Percentiles rank a stretch among this genome's conserved stretches.
These are phyloP conservation scores for Saccharata proteae DNA, from an alignment of 2,329 filamentous ascomycete genomes.

Conservation along the genomic window DNA sequence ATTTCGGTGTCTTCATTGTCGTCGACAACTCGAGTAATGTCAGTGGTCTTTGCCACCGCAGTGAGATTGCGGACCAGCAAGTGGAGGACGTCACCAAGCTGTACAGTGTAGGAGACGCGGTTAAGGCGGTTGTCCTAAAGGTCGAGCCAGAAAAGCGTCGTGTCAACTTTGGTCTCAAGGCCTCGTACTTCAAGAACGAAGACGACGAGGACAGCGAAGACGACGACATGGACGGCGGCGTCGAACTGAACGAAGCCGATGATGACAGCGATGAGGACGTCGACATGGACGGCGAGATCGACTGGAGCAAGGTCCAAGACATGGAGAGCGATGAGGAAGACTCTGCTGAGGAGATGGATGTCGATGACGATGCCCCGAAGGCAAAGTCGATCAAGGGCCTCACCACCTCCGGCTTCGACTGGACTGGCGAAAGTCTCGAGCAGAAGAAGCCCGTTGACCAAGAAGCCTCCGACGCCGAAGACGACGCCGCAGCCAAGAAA, in stretches of 20 bases:
- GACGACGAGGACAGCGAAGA: constrained; percentile 41
- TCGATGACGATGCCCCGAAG: constrained; percentile 20
- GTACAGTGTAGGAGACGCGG: constrained; percentile 80
- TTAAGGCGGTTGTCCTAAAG: constrained; percentile 80
- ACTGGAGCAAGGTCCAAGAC: constrained; percentile 33
- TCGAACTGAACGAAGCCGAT: constrained; percentile 38
- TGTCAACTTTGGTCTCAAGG: constrained; percentile 84
- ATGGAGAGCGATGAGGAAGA: constrained; percentile 20
- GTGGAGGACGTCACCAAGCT: constrained; percentile 79
- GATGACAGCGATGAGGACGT: constrained; percentile 26
- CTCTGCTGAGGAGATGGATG: constrained; percentile 33
- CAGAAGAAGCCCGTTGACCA: constrained; percentile 46
- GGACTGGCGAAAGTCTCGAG: constrained; percentile 54
- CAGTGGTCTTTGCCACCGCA: constrained; percentile 85
- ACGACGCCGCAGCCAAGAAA: constrained; percentile 47
- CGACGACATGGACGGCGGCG: constrained; percentile 28
- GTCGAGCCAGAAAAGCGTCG: constrained; percentile 63
- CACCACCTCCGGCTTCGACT: constrained; percentile 71
- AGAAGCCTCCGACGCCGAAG: constrained; percentile 39
- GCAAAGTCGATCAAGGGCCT: constrained; percentile 39
- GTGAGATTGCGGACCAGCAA: constrained; percentile 68
- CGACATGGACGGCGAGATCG: constrained; percentile 27
- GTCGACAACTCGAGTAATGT: constrained; percentile 79
- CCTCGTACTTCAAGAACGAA: constrained; percentile 67
- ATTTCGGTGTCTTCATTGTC: constrained; percentile 90